Evolutionary conservation across 1,284 basidiomycete genomes (phyloP), one percentile per base, ranked within the genome.

Genomic region (Marasmius sp.): DNA sequence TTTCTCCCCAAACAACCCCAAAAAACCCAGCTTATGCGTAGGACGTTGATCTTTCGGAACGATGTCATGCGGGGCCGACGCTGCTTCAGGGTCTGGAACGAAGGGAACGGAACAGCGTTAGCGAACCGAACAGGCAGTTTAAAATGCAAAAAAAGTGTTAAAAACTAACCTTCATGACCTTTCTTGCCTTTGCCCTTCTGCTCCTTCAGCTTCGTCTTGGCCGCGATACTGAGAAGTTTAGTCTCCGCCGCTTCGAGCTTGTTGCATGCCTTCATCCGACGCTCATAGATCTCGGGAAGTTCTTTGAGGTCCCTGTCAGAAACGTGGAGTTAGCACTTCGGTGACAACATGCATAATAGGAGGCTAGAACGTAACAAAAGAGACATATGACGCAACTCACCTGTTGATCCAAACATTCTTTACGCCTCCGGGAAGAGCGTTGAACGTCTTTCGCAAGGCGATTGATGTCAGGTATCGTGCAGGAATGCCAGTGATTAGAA

Each of bases 401-500:
- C 89, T 84, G 73, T 94, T 94, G 48, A 98, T 82, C 96, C 97
- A 99, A 38, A 99, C 85, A 62, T 88, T 87, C 67, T 87, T 88
- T 4, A 95, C 90, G 18, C 94, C 94, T 7, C 94, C 94, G 1
- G 94, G 93, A 5, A 95, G 80, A 64, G 87, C 82, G 34, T 84
- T 82, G 73, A 89, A 94, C 18, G 92, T 74, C 61, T 79, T 79
- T 50, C 77, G 81, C 37, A 98, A 81, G 22, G 89, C 88, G 20
- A 83, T 78, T 65, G 85, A 83, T 6, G 81, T 83, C 43, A 95
- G 86, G 69, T 91, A 89, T 59, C 88, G 84, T 50, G 84, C 75
- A n/a, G 96, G 95, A 7, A 99, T 87, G 52, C 94, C 94, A 14
- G 94, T 94, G 66, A 98, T 82, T 51, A 95, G 86, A 18, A 99